Percentiles rank a stretch among this genome's conserved stretches.
phyloP scores from a whole-genome alignment of 2,329 filamentous ascomycete genomes.

The Cryoendolithus antarcticus region DNA sequence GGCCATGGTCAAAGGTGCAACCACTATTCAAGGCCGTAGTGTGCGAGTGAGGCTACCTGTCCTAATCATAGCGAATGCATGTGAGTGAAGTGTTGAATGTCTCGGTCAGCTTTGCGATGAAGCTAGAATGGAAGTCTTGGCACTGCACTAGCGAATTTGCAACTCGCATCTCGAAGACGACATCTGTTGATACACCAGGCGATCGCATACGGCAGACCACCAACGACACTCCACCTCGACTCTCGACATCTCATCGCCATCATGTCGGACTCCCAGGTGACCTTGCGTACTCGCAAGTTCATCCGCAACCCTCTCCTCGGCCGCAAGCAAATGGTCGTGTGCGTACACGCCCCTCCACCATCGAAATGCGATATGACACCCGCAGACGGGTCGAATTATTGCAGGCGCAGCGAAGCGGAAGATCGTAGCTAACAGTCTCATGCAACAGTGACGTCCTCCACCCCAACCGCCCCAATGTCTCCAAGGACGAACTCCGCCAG shows the following conservation, averaged over 20 bases:
- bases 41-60: too few relatives aligned
- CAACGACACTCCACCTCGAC: conserved; percentile 3
- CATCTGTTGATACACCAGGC: background rate
- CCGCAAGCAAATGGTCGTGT: conserved; percentile 99
- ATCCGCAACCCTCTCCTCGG: conserved; percentile 98
- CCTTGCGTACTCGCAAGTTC: conserved; percentile 92
- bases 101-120: too few relatives aligned
- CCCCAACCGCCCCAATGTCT: conserved; percentile 95
- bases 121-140: too few relatives aligned
- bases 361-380: too few relatives aligned
- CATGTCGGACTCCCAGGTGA: conserved; percentile 67
- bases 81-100: too few relatives aligned
- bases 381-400: too few relatives aligned
- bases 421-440: too few relatives aligned
- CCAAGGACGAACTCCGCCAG: conserved; percentile 94
- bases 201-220: background rate
- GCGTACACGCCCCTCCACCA: conserved; percentile 13
- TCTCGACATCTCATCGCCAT: conserved; percentile 34
- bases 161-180: too few relatives aligned
- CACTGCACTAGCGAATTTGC: too few relatives aligned
- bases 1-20: too few relatives aligned
- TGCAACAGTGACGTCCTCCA: conserved; percentile 87
- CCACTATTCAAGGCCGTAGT: too few relatives aligned
- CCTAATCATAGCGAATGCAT: conserved; percentile 9
- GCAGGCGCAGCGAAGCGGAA: conserved; percentile 1